Evolutionary conservation across 257 asterid genomes (phyloP), one percentile per base, ranked within the genome.

Genomic region (Parsonsia alboflavescens): DNA sequence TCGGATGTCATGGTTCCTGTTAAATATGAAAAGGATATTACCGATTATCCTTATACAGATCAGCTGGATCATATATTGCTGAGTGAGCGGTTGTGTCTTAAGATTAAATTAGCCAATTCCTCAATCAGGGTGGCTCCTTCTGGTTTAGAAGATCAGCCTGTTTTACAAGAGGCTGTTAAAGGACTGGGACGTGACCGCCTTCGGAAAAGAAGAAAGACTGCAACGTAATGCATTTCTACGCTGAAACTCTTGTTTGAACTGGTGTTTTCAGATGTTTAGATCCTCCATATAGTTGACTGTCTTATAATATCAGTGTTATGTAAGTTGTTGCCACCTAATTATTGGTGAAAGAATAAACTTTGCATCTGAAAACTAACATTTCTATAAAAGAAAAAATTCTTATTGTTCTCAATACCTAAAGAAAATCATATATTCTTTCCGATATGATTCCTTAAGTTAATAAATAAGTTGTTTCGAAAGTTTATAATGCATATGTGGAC

Each of bases 141-240:
- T 67, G 70, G 78, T 57, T 49, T 81, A 28, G 82, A 75, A 46
- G 59, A 71, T 79, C 64, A 66, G 65, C 83, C 85, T 41, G 72
- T 73, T 74, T 80, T 76, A 71, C 75, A 88, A 57, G 84, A 77
- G 78, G 81, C 90, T 64, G 72, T 82, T 21, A 77, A 69, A 53
- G 74, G 86, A 69, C 56, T 81, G 61, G 88, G 80, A 83, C 62
- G 81, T 77, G 78, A 63, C 67, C 89, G 80, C 46, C 82, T 86
- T 75, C 83, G 92, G 79, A 94, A 92, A 81, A 89, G 91, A 82
- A 86, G 88, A 80, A 90, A 82, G 82, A 90, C 99, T 78, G 92
- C 78, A 73, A 92, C 96, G 98, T 90, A 87, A 85, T 77, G 33
- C 75, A 4, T 24, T 70, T 42, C 17, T 57, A 62, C 73, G 64